These are phyloP conservation scores for Eucalyptus caleyi DNA, from an alignment of 345 rosid genomes.

Conservation along the genomic window DNA sequence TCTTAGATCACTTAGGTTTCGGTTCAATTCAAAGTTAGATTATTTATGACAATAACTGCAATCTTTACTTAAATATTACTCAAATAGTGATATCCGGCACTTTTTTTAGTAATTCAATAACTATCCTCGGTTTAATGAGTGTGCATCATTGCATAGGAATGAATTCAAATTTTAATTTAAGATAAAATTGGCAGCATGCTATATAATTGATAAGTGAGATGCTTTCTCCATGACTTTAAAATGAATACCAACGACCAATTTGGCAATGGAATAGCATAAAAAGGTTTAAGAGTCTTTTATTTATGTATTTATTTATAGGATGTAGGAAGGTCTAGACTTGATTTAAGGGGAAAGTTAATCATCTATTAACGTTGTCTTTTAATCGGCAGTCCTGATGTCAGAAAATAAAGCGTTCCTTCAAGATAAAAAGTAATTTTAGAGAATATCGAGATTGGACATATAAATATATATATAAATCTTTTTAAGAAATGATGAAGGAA, in stretches of 20 bases:
- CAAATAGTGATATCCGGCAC: background rate
- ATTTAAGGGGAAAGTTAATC: background rate
- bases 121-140: background rate
- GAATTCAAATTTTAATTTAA: background rate
- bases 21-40: background rate
- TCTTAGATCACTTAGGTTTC: background rate
- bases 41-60: background rate
- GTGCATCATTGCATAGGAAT: background rate
- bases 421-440: background rate
- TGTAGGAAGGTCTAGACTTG: background rate
- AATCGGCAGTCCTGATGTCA: background rate
- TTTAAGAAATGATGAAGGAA: background rate
- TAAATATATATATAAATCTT: background rate
- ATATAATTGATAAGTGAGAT: background rate
- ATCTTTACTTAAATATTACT: background rate
- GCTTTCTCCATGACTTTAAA: background rate
- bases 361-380: background rate
- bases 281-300: background rate
- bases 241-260: background rate
- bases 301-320: background rate
- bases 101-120: background rate
- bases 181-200: background rate
- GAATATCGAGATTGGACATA: background rate
- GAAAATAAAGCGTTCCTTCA: background rate
- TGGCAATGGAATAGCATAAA: background rate